phyloP scores from a whole-genome alignment of 73 alveolate genomes.

The Tetrahymena borealis region DNA sequence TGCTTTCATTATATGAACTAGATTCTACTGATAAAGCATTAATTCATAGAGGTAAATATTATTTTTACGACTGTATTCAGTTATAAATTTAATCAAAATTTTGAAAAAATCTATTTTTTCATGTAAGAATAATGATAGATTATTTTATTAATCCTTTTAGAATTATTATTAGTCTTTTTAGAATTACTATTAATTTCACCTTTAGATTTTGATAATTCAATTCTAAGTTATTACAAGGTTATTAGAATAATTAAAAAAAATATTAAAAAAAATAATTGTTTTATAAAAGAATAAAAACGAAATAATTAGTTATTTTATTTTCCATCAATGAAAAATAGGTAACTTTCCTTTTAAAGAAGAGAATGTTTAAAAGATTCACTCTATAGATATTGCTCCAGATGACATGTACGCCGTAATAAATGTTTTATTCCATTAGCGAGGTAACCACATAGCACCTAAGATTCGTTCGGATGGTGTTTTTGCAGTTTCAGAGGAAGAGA shows the following conservation, averaged over 20 bases:
- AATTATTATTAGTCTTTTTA: too few species aligned
- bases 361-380: conserved; percentile 13
- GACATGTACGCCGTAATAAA: conserved; percentile 39
- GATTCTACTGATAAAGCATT: not conserved
- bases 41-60: not conserved
- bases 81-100: too few species aligned
- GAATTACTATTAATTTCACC: too few species aligned
- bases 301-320: not conserved
- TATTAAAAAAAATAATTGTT: too few species aligned
- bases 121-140: too few species aligned
- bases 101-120: too few species aligned
- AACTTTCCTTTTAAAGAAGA: conserved; percentile 19
- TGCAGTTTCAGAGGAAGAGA: conserved; percentile 10
- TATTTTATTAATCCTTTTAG: too few species aligned
- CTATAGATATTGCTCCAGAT: conserved; percentile 28
- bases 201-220: too few species aligned
- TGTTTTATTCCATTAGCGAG: conserved; percentile 10
- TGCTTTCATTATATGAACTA: not conserved
- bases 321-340: not conserved
- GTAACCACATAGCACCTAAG: not conserved
- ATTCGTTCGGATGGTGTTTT: not conserved
- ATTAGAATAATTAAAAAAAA: too few species aligned
- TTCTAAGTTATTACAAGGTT: too few species aligned
- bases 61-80: too few species aligned
- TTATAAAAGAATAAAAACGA: not conserved